phyloP scores from a whole-genome alignment of 441 rosid genomes.

The Bocquillonia castaneifolia region DNA sequence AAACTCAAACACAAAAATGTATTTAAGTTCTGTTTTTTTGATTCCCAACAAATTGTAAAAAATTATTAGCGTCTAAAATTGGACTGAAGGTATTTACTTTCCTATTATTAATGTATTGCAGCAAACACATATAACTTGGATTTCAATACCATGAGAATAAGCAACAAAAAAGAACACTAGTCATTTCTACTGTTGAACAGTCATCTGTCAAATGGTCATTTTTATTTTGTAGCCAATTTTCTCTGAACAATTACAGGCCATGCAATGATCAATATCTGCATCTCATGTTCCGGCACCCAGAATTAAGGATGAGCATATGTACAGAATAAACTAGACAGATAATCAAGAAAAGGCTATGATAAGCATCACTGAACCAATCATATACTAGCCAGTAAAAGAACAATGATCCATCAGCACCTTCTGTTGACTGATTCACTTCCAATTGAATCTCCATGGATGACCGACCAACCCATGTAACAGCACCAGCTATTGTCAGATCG shows the following conservation, averaged over 20 bases:
- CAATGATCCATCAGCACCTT: slow-evolving; percentile 28
- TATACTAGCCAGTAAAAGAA: neutral
- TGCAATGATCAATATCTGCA: too few species aligned
- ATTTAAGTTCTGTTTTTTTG: neutral
- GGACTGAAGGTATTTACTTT: too few species aligned
- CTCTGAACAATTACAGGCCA: too few species aligned
- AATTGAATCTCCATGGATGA: slow-evolving; percentile 85
- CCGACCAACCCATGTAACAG: slow-evolving; percentile 80
- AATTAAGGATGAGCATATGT: neutral
- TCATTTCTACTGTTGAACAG: neutral
- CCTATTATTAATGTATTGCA: neutral
- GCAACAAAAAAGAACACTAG: neutral
- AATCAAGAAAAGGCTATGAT: neutral
- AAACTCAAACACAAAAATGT: neutral
- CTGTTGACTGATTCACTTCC: slow-evolving; percentile 51
- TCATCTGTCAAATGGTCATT: neutral
- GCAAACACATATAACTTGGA: neutral
- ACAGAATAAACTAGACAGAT: neutral
- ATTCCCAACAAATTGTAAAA: too few species aligned
- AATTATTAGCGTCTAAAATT: too few species aligned
- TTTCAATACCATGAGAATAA: neutral
- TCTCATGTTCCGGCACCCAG: neutral
- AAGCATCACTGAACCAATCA: neutral
- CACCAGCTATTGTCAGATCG: slow-evolving; percentile 63
- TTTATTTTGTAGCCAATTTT: neutral